Conservation (phyloP, 2,329 filamentous ascomycete species). For the Sporothrix brasiliensis region DNA sequence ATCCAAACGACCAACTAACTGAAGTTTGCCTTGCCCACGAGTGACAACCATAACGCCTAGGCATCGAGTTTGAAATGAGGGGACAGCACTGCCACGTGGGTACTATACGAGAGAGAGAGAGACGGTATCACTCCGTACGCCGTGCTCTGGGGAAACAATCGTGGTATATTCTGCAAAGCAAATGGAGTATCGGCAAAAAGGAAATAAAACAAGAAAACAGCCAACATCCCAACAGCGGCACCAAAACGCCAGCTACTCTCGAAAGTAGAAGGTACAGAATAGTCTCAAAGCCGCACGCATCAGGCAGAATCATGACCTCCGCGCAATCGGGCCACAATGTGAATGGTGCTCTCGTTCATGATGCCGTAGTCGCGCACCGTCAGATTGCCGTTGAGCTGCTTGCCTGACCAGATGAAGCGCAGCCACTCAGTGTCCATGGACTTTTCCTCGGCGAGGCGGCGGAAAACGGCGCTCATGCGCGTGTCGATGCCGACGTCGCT, state of each 20-base stretch:
- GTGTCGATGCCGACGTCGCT: slow-evolving; percentile 3
- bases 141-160: not conserved
- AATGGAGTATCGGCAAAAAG: not conserved
- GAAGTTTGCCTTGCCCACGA: slow-evolving; percentile 5
- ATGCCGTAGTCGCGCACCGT: slow-evolving; percentile 29
- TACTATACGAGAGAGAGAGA: not conserved
- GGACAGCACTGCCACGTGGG: slow-evolving; percentile 1
- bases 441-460: slow-evolving; percentile 18
- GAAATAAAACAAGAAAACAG: not conserved
- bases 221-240: not conserved
- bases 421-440: slow-evolving; percentile 26
- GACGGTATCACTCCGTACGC: not conserved
- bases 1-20: not conserved
- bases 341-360: slow-evolving; percentile 31
- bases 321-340: slow-evolving; percentile 23
- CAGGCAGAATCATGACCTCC: not conserved
- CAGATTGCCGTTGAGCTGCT: slow-evolving; percentile 16
- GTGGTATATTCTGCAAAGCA: not conserved
- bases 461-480: not conserved
- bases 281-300: no score
- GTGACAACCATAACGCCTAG: not conserved
- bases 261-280: no score
- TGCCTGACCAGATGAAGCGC: slow-evolving; percentile 28
- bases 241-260: not conserved
- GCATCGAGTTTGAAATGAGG: not conserved